Evolutionary conservation across 345 rosid species (phyloP).

Genomic region (Populus nigra): DNA sequence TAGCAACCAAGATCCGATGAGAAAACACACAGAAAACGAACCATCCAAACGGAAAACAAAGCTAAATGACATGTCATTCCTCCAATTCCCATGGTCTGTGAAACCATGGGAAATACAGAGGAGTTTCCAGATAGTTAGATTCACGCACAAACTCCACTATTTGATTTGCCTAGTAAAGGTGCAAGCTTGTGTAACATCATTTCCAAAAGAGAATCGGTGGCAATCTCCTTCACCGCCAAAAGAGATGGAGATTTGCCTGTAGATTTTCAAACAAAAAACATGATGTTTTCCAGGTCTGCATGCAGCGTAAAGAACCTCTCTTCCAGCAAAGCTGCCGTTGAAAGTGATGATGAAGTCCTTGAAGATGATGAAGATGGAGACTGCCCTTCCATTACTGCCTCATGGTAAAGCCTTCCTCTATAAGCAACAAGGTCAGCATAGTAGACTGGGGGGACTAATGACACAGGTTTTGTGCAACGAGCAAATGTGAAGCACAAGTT

Average conservation of each 20-base stretch:
- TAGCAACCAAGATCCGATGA: neutral
- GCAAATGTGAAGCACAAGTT: slow-evolving; percentile 82
- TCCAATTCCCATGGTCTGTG: neutral
- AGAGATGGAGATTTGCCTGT: neutral
- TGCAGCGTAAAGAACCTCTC: slow-evolving; percentile 56
- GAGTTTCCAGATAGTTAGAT: slow-evolving; percentile 43
- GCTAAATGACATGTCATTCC: neutral
- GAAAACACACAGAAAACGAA: neutral
- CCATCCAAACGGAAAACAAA: neutral
- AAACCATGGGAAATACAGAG: neutral
- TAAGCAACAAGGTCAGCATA: slow-evolving; percentile 86
- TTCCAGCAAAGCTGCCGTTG: slow-evolving; percentile 39
- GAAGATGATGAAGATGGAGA: slow-evolving; percentile 47
- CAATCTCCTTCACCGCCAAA: slow-evolving; percentile 5
- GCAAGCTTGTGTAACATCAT: slow-evolving; percentile 34
- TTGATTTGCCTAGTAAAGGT: slow-evolving; percentile 26
- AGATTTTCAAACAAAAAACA: slow-evolving; percentile 65
- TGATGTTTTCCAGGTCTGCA: slow-evolving; percentile 51
- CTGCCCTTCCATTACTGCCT: slow-evolving; percentile 47
- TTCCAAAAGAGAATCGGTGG: slow-evolving; percentile 16
- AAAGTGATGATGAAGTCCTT: slow-evolving; percentile 32
- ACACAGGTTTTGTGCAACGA: slow-evolving; percentile 82
- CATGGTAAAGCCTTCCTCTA: slow-evolving; percentile 67
- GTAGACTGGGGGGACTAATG: slow-evolving; percentile 74
- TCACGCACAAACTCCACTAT: slow-evolving; percentile 65